A percentile compares a stretch with the other conserved stretches of the same genome.
phyloP scores from a whole-genome alignment of 2,329 filamentous ascomycete species.

The Fusarium sp. region DNA sequence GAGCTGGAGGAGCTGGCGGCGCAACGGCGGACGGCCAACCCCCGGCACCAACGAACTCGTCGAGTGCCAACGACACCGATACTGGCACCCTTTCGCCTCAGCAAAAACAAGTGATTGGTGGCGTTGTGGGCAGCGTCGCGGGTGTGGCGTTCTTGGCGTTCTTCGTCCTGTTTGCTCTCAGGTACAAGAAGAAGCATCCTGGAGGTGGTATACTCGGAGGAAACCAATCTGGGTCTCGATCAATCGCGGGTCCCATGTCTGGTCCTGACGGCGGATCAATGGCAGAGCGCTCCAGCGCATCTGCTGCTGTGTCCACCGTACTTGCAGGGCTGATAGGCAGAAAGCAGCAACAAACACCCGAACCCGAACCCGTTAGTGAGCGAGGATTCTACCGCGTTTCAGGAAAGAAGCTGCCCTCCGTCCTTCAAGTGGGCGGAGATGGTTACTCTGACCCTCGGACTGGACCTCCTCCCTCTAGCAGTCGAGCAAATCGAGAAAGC shows the following conservation, averaged over 20 bases:
- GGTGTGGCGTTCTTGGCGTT: conserved; percentile 68
- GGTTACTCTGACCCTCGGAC: conserved; percentile 65
- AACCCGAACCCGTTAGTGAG: conserved; percentile 58
- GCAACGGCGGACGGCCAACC: conserved; percentile 37
- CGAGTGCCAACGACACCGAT: conserved; percentile 37
- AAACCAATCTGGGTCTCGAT: conserved; percentile 48
- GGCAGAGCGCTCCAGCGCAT: conserved; percentile 58
- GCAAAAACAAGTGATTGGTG: conserved; percentile 62
- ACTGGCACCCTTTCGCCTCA: conserved; percentile 47
- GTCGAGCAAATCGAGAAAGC: conserved; percentile 50
- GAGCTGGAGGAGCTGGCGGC: conserved; percentile 22
- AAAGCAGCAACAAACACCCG: conserved; percentile 45
- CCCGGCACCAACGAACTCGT: conserved; percentile 38
- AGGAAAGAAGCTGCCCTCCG: conserved; percentile 72
- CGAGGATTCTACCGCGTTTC: conserved; percentile 74
- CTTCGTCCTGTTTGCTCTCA: conserved; percentile 64
- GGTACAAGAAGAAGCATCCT: conserved; percentile 65
- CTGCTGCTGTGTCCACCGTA: conserved; percentile 59
- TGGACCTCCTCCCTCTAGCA: conserved; percentile 1
- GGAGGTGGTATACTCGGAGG: conserved; percentile 59
- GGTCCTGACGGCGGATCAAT: conserved; percentile 52
- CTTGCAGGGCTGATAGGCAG: conserved; percentile 61
- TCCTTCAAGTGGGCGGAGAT: conserved; percentile 71
- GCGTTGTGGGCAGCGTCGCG: conserved; percentile 69
- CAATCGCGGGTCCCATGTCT: conserved; percentile 33